phyloP scores from a whole-genome alignment of 257 asterid genomes.

The Gentiana dahurica region DNA sequence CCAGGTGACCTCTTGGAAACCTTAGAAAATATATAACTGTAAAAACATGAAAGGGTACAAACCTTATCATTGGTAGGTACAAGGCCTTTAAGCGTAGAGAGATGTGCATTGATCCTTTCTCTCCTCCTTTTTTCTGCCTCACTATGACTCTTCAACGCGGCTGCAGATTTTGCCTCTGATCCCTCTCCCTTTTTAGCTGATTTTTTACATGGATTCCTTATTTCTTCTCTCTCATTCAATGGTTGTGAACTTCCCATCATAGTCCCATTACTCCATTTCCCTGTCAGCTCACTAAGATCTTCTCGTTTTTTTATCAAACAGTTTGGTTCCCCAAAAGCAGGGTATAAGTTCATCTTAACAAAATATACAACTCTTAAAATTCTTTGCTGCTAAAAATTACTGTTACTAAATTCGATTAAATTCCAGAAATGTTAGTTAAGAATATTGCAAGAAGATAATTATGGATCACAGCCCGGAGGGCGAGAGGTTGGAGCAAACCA shows the following conservation, averaged over 20 bases:
- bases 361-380: not conserved
- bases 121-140: slow-evolving; percentile 88
- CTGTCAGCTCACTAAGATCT: slow-evolving; percentile 17
- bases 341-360: slow-evolving; percentile 20
- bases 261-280: slow-evolving; percentile 16
- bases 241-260: slow-evolving; percentile 27
- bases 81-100: slow-evolving; percentile 51
- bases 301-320: slow-evolving; percentile 7
- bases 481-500: slow-evolving; percentile 87
- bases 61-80: slow-evolving; percentile 71
- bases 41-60: slow-evolving; percentile 9
- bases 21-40: no score
- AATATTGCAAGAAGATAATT: slow-evolving; percentile 4
- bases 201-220: slow-evolving; percentile 37
- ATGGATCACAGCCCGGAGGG: slow-evolving; percentile 95
- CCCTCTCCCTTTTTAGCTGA: slow-evolving; percentile 28
- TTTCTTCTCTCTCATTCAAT: slow-evolving; percentile 46
- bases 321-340: slow-evolving; percentile 11
- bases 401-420: no score
- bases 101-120: slow-evolving; percentile 76
- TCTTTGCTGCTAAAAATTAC: no score
- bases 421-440: not conserved
- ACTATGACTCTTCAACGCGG: slow-evolving; percentile 81
- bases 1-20: no score
- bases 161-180: slow-evolving; percentile 40